Evolutionary conservation across 2,329 filamentous ascomycete species (phyloP).

Genomic region (Paracamarosporium sp.): DNA sequence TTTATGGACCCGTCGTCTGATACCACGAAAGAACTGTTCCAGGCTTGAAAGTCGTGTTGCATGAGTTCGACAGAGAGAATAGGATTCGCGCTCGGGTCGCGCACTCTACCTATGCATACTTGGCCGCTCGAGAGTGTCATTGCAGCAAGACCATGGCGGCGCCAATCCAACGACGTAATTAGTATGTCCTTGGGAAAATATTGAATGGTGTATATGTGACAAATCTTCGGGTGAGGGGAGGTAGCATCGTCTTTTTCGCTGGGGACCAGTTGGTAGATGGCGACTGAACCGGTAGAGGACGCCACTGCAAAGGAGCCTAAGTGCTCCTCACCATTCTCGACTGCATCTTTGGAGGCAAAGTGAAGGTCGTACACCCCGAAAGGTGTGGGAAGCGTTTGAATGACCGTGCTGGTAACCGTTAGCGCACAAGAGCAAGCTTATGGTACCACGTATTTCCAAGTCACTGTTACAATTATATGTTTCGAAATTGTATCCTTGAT

Average conservation of each 20-base stretch:
- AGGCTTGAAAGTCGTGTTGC: slow-evolving; percentile 69
- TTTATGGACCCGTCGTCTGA: neutral
- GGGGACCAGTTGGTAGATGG: slow-evolving; percentile 63
- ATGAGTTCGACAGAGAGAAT: slow-evolving; percentile 31
- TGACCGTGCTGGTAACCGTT: slow-evolving; percentile 33
- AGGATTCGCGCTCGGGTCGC: slow-evolving; percentile 24
- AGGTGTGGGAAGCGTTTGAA: slow-evolving; percentile 68
- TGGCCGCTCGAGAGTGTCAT: slow-evolving; percentile 74
- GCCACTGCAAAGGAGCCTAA: slow-evolving; percentile 70
- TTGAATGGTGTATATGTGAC: slow-evolving; percentile 52
- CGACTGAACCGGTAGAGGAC: slow-evolving; percentile 76
- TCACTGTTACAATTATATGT: no score
- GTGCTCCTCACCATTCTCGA: neutral
- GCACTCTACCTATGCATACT: slow-evolving; percentile 53
- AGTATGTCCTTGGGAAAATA: slow-evolving; percentile 66
- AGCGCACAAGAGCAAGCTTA: neutral
- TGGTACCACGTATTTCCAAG: no score
- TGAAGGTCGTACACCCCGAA: slow-evolving; percentile 86
- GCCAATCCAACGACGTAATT: slow-evolving; percentile 77
- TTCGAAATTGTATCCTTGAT: no score
- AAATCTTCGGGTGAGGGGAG: slow-evolving; percentile 29
- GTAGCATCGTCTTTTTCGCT: neutral
- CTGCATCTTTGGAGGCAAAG: slow-evolving; percentile 65
- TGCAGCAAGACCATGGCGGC: slow-evolving; percentile 65
- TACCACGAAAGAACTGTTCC: slow-evolving; percentile 68